Conservation (phyloP, 257 asterid species). For the Solanum piurae region DNA sequence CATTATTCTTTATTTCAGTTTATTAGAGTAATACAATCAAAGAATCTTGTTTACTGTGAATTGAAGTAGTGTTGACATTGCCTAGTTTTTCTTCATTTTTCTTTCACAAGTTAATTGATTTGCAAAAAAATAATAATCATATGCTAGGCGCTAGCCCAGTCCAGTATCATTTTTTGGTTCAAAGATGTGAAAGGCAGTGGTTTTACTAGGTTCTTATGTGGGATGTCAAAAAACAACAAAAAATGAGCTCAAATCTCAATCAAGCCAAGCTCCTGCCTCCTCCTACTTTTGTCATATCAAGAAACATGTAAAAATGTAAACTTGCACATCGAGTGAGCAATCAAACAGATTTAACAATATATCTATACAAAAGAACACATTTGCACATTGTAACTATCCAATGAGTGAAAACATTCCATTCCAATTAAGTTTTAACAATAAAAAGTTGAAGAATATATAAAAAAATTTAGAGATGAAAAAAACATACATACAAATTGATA, state of each 20-base stretch:
- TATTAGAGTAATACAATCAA: background rate
- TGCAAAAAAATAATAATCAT: background rate
- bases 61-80: background rate
- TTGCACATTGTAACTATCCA: background rate
- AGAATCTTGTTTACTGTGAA: background rate
- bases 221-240: background rate
- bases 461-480: background rate
- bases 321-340: background rate
- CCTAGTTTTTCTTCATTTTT: background rate
- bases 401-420: background rate
- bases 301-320: background rate
- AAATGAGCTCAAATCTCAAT: background rate
- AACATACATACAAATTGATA: background rate
- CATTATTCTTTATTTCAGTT: background rate
- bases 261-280: rapidly evolving
- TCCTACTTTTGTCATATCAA: background rate
- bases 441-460: background rate
- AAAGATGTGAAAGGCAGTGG: no score
- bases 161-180: no score
- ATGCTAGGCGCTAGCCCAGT: background rate
- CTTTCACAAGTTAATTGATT: background rate
- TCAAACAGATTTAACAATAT: background rate
- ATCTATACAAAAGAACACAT: background rate
- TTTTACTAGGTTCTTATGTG: background rate
- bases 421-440: background rate